These are phyloP conservation scores for Ascoidea asiatica DNA, from an alignment of 805 yeast genomes.

Conservation along the genomic window DNA sequence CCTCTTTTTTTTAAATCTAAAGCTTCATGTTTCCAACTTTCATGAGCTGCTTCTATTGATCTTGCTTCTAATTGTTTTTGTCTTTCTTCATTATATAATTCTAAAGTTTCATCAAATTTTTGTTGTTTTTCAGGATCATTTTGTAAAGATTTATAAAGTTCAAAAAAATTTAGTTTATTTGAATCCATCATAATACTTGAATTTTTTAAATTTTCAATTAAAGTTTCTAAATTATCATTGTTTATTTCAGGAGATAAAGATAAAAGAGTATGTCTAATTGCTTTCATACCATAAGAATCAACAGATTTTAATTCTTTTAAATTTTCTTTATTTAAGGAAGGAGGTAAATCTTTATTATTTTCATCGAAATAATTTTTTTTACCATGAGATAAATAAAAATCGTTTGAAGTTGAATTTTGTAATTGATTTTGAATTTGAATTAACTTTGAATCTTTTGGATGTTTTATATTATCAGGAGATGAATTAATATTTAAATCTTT, in stretches of 20 bases:
- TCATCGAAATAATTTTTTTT: too few relatives aligned
- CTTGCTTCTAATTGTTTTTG: conserved; percentile 65
- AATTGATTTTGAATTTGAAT: neutral
- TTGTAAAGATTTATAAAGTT: conserved; percentile 41
- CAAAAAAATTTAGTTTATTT: conserved; percentile 43
- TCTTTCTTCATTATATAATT: conserved; percentile 58
- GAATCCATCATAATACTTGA: conserved; percentile 20
- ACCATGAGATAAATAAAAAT: neutral
- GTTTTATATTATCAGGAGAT: neutral
- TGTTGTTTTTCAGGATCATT: conserved; percentile 30
- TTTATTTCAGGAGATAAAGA: conserved; percentile 28
- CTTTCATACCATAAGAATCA: conserved; percentile 64
- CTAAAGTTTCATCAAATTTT: conserved; percentile 51
- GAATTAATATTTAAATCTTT: neutral
- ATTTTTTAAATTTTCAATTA: conserved; percentile 20
- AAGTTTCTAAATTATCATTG: conserved; percentile 15
- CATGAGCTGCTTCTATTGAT: conserved; percentile 75
- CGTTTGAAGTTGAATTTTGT: conserved; percentile 6
- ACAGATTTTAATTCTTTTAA: conserved; percentile 48
- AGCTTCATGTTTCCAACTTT: conserved; percentile 77
- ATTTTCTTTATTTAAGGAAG: conserved; percentile 38
- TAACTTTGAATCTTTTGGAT: neutral
- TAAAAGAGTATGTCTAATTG: conserved; percentile 60
- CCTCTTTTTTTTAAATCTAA: conserved; percentile 54
- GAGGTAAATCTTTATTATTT: conserved; percentile 15